Base-by-base conservation (phyloP, 805 yeast species). In the Starmerella riodocensis region DNA sequence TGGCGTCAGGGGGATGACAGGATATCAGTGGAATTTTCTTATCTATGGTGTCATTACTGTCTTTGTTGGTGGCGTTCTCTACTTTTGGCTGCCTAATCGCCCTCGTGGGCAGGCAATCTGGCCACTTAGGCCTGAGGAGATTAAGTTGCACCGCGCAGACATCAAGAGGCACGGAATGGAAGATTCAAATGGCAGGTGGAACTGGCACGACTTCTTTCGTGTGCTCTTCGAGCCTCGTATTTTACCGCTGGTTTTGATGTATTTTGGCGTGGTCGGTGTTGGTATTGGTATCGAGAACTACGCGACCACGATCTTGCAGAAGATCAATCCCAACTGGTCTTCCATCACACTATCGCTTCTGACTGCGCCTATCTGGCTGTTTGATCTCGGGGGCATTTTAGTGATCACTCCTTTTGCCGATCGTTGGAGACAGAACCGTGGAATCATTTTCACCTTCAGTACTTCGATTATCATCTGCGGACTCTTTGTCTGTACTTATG, bases 221-320 rank as follows among this genome's bases (percentile, higher is more conserved):
- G 69, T 83, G 29, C 48, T 80, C 18, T 51, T 64, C 24, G 94
- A 84, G 54, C 53, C 68, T 32, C 66, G 91, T 47, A 65, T 78
- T 30, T 82, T 86, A 86, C 91, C 93, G 1, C 59, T 84, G 43
- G 64, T 81, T 32, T 65, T 83, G 61, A 83, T 83, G 94, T 83
- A 83, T 60, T 84, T 83, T 56, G 94, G 94, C 16, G 93, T 80
- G 17, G 94, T 83, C 20, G 94, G 94, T 34, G 74, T 83, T n/a
- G 94, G 94, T 1, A 76, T 70, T 53, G 94, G 93, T 24, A 63
- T 83, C 35, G 85, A 85, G 24, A 88, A 78, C 17, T 83, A 78
- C 59, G 94, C 86, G 4, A 76, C 93, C 3, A 75, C 88, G 7
- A 47, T 83, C 49, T 77, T 83, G 51, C 59, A 66, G 36, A 69